phyloP scores from a whole-genome alignment of 1,284 basidiomycete species.

The Pulveroboletus sp. region DNA sequence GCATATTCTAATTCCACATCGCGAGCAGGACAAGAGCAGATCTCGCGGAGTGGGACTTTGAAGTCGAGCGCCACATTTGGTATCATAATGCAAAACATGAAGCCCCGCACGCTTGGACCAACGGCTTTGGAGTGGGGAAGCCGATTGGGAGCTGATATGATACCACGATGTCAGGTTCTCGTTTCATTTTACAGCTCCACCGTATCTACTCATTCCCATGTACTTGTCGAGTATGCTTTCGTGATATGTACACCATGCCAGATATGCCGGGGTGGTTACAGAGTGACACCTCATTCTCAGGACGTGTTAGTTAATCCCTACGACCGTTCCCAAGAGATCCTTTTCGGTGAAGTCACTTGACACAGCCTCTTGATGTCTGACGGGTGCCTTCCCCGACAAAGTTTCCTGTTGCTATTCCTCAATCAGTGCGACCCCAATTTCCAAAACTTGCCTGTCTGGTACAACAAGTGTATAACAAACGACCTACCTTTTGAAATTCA shows the following conservation, averaged over 20 bases:
- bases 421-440: conserved; percentile 26
- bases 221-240: conserved; percentile 19
- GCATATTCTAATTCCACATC: conserved; percentile 71
- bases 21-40: conserved; percentile 7
- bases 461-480: background rate
- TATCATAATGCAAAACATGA: conserved; percentile 78
- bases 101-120: conserved; percentile 93
- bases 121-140: conserved; percentile 69
- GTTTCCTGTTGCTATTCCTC: conserved; percentile 18
- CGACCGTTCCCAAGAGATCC: conserved; percentile 17
- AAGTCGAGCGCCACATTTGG: conserved; percentile 28
- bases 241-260: conserved; percentile 20
- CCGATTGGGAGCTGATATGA: conserved; percentile 83
- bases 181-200: conserved; percentile 13
- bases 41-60: conserved; percentile 15
- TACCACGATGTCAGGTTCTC: conserved; percentile 26
- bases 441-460: too few relatives aligned
- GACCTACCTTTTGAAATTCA: conserved; percentile 4
- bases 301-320: conserved; percentile 1
- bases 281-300: conserved; percentile 6
- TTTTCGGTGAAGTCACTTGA: conserved; percentile 1
- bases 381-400: conserved; percentile 22
- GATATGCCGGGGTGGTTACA: conserved; percentile 5
- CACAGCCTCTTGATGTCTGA: conserved; percentile 20
- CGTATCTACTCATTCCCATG: conserved; percentile 25